These are phyloP conservation scores for Aspergillus sp. DNA, from an alignment of 2,329 filamentous ascomycete genomes.

Conservation along the genomic window DNA sequence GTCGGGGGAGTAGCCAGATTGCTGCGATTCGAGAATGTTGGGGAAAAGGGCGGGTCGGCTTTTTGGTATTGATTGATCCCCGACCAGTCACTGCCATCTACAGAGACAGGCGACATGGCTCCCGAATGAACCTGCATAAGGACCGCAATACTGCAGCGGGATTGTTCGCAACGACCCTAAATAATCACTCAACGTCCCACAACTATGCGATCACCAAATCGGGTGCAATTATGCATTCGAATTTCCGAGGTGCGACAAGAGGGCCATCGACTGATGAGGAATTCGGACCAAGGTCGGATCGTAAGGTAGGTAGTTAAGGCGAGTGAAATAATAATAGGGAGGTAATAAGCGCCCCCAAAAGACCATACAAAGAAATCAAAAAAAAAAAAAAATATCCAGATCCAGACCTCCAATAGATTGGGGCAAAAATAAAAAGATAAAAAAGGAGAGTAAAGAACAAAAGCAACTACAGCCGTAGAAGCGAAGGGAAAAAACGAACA, in stretches of 20 bases:
- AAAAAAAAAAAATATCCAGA: neutral
- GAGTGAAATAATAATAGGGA: too few species aligned
- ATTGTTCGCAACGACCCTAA: too few species aligned
- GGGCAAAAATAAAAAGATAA: slow-evolving; percentile 1
- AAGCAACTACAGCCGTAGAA: too few species aligned
- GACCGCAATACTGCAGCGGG: slow-evolving; percentile 3
- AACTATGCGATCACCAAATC: too few species aligned
- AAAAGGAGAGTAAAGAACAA: neutral
- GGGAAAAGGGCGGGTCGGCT: slow-evolving; percentile 35
- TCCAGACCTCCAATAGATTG: neutral
- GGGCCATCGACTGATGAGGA: too few species aligned
- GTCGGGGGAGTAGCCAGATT: slow-evolving; percentile 64
- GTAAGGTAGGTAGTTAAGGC: too few species aligned
- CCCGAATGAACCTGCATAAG: slow-evolving; percentile 69
- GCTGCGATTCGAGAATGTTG: slow-evolving; percentile 46
- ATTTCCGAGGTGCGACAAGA: too few species aligned
- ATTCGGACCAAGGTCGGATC: too few species aligned
- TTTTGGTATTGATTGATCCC: slow-evolving; percentile 62
- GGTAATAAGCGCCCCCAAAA: neutral
- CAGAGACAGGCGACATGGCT: slow-evolving; percentile 75
- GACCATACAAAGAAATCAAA: neutral
- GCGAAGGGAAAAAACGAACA: slow-evolving; percentile 1
- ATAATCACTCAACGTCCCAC: too few species aligned
- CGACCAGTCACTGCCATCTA: slow-evolving; percentile 79
- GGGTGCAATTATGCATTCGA: too few species aligned